Evolutionary conservation across 1,284 basidiomycete species (phyloP).

Genomic region (Fomitopsis schrenkii): DNA sequence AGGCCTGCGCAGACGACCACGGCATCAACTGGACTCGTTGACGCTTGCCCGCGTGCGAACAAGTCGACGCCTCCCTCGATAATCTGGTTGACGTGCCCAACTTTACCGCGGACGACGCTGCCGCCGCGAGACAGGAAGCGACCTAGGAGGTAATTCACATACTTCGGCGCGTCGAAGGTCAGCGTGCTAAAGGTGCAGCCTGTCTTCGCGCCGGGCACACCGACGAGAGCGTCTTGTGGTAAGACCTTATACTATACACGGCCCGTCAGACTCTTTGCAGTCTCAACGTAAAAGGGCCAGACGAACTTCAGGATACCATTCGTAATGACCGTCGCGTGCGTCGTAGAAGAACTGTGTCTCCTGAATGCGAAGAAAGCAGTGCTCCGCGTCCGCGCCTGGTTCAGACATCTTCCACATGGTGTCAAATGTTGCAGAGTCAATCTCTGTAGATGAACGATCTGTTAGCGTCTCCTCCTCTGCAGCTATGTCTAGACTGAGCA

Average conservation of each 20-base stretch:
- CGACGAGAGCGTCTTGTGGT: slow-evolving; percentile 36
- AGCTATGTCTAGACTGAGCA: too few relatives aligned
- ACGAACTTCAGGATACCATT: slow-evolving; percentile 61
- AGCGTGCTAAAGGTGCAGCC: slow-evolving; percentile 62
- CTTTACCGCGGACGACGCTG: slow-evolving; percentile 44
- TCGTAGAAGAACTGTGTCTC: slow-evolving; percentile 59
- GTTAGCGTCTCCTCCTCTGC: too few relatives aligned
- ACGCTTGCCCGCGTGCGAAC: slow-evolving; percentile 27
- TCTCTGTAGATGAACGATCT: slow-evolving; percentile 35
- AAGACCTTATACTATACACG: slow-evolving; percentile 45
- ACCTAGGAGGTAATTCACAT: slow-evolving; percentile 62
- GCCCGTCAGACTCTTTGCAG: background rate
- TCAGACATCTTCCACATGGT: slow-evolving; percentile 68
- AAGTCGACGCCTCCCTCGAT: slow-evolving; percentile 51
- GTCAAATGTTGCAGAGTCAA: slow-evolving; percentile 72
- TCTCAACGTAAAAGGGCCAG: background rate
- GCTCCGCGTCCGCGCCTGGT: slow-evolving; percentile 47
- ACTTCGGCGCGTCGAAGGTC: slow-evolving; percentile 64
- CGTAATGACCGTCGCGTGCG: slow-evolving; percentile 39
- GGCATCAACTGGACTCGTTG: slow-evolving; percentile 33
- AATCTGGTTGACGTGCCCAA: slow-evolving; percentile 65
- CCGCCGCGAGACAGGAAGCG: slow-evolving; percentile 64
- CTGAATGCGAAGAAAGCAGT: slow-evolving; percentile 56
- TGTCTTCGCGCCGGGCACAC: slow-evolving; percentile 32
- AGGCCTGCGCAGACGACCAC: slow-evolving; percentile 68